These are phyloP conservation scores for Xylariaceae sp. DNA, from an alignment of 2,329 filamentous ascomycete species.

Conservation along the genomic window DNA sequence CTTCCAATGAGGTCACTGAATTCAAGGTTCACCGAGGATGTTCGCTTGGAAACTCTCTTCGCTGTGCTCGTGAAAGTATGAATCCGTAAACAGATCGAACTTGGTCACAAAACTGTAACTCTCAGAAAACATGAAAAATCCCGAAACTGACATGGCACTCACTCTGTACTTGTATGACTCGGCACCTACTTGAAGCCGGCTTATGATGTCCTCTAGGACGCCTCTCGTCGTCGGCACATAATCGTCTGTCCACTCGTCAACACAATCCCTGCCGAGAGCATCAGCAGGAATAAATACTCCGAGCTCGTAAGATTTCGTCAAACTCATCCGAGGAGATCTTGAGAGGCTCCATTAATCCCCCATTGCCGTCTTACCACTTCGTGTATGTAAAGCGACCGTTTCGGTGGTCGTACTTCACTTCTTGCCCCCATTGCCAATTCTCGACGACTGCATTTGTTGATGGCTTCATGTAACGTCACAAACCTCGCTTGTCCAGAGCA, in stretches of 20 bases:
- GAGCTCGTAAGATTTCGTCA: neutral
- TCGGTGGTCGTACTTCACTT: neutral
- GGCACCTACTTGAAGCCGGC: too few species aligned
- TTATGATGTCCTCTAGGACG: neutral
- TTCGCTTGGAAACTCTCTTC: too few species aligned
- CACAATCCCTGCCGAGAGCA: slow-evolving; percentile 6
- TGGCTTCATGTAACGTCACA: slow-evolving; percentile 28
- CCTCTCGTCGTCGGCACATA: neutral
- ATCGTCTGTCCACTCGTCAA: neutral
- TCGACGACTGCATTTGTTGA: slow-evolving; percentile 7
- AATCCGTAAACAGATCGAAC: too few species aligned
- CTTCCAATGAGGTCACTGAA: too few species aligned
- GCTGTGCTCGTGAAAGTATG: too few species aligned
- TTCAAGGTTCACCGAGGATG: too few species aligned
- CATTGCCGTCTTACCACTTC: neutral
- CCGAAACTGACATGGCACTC: too few species aligned
- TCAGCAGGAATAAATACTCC: too few species aligned
- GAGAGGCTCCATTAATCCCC: slow-evolving; percentile 5
- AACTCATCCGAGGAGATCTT: slow-evolving; percentile 1
- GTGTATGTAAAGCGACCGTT: slow-evolving; percentile 1
- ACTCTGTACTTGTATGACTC: too few species aligned
- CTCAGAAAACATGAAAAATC: too few species aligned
- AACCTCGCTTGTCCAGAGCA: slow-evolving; percentile 5
- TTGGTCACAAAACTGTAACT: too few species aligned
- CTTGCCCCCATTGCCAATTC: slow-evolving; percentile 1